Evolutionary conservation across 2,329 filamentous ascomycete species (phyloP).

Genomic region (Hypomyces rosellus): DNA sequence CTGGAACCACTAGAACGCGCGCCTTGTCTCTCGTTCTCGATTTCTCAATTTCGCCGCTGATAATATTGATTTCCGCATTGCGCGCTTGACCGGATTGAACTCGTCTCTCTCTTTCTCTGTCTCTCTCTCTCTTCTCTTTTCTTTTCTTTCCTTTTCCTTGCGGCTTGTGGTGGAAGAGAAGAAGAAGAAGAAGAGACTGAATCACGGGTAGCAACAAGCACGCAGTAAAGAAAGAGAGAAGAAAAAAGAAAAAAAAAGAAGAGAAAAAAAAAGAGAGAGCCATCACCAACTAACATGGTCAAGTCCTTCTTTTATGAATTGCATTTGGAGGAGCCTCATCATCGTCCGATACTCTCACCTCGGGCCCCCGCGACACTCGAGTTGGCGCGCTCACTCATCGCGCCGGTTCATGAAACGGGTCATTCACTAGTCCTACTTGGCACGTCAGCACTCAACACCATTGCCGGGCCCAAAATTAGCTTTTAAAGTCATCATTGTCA

Average conservation of each 20-base stretch:
- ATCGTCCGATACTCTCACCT: too few relatives aligned
- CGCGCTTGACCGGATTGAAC: not conserved
- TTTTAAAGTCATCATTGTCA: not conserved
- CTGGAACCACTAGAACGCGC: too few relatives aligned
- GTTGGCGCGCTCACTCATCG: too few relatives aligned
- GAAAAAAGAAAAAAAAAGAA: not conserved
- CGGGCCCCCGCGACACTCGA: too few relatives aligned
- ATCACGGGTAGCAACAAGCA: too few relatives aligned
- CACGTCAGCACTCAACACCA: not conserved
- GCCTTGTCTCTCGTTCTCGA: too few relatives aligned
- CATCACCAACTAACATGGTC: too few relatives aligned
- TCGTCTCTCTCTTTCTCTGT: not conserved
- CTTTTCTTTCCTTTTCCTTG: not conserved
- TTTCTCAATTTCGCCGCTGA: too few relatives aligned
- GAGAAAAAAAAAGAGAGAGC: not conserved
- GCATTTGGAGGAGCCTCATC: too few relatives aligned
- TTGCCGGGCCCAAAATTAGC: not conserved
- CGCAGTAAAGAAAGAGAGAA: not conserved
- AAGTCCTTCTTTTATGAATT: too few relatives aligned
- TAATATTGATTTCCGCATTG: not conserved
- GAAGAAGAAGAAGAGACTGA: conserved; percentile 2
- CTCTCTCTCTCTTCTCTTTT: not conserved
- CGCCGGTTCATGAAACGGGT: too few relatives aligned
- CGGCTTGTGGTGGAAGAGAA: not conserved
- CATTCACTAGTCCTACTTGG: too few relatives aligned